Percentiles rank a stretch among this genome's conserved stretches.
Evolutionary conservation across 169 alveolate species (phyloP).

Genomic region (Plasmodium berghei): DNA sequence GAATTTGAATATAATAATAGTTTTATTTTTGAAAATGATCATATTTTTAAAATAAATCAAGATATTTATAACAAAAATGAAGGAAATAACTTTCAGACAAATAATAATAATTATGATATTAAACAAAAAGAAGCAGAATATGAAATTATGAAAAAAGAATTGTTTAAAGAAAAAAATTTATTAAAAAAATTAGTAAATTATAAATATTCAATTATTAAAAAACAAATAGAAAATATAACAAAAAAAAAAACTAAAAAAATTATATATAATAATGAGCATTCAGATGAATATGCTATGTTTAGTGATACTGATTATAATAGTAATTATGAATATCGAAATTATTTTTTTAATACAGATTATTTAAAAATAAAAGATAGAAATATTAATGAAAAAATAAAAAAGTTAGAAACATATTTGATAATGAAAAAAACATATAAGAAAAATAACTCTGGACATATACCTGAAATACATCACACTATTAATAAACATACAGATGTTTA

Average conservation of each 20-base stretch:
- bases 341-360: not conserved
- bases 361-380: not conserved
- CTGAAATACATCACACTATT: conserved; percentile 52
- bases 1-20: not conserved
- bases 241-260: conserved; percentile 47
- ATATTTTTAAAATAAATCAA: not conserved
- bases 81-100: not conserved
- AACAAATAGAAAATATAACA: conserved; percentile 22
- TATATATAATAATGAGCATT: conserved; percentile 35
- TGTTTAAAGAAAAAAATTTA: conserved; percentile 36
- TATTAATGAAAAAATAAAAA: conserved; percentile 47
- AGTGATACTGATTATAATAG: conserved; percentile 25
- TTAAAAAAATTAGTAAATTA: conserved; percentile 55
- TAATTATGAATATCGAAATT: not conserved
- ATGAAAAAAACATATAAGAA: conserved; percentile 63
- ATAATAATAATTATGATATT: not conserved
- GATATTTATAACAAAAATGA: not conserved
- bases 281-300: conserved; percentile 68
- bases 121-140: not conserved
- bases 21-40: not conserved
- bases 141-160: conserved; percentile 5
- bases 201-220: conserved; percentile 41
- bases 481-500: conserved; percentile 50
- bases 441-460: conserved; percentile 24
- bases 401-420: conserved; percentile 47